Conservation (phyloP, 768 basidiomycete genomes). For the Mycena alexandri region DNA sequence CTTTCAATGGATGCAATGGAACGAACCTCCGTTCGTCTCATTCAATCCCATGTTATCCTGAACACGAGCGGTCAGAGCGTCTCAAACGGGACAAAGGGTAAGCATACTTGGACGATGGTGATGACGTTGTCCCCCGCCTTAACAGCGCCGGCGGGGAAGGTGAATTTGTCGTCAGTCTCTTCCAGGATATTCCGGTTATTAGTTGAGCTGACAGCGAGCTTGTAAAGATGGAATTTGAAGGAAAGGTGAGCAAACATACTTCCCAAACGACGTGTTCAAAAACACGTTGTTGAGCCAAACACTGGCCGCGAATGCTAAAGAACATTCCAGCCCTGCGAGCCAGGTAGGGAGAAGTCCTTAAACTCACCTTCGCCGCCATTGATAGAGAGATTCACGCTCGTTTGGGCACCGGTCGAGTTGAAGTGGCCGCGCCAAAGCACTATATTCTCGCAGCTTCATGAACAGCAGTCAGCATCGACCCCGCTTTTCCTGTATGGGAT, state of each 20-base stretch:
- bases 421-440: constrained; percentile 90
- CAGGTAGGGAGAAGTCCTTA: neutral
- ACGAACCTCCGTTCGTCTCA: constrained; percentile 64
- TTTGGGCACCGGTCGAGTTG: constrained; percentile 67
- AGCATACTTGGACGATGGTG: constrained; percentile 78
- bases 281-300: constrained; percentile 85
- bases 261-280: constrained; percentile 79
- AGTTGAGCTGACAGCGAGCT: constrained; percentile 61
- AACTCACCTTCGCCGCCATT: constrained; percentile 80
- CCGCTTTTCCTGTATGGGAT: constrained; percentile 28
- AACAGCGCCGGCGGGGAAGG: constrained; percentile 70
- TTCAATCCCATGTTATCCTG: constrained; percentile 88
- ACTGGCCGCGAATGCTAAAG: constrained; percentile 81
- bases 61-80: constrained; percentile 3
- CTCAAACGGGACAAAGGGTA: neutral
- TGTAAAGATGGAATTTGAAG: neutral
- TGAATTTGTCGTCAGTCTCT: constrained; percentile 77
- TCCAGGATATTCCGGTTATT: constrained; percentile 71
- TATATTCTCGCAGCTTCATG: constrained; percentile 79
- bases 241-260: constrained; percentile 56
- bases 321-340: neutral
- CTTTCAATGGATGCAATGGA: neutral
- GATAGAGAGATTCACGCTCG: constrained; percentile 79
- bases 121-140: constrained; percentile 77
- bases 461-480: neutral